Evolutionary conservation across 192 early-diverging fungal genomes (phyloP), one percentile per base, ranked within the genome.

Genomic region (Chytriomyces sp.): DNA sequence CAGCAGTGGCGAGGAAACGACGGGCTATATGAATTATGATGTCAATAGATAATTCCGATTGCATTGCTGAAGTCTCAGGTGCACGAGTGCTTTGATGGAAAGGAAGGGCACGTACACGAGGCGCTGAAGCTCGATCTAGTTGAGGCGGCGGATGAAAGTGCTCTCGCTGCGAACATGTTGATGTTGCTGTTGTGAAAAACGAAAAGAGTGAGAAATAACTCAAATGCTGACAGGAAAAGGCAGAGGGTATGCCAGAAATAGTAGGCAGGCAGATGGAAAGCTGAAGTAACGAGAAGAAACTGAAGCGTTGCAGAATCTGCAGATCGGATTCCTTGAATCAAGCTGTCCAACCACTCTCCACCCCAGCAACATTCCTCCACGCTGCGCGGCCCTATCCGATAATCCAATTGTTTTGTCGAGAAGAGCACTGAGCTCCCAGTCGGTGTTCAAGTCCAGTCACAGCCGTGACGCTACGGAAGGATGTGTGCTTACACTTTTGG

Each of bases 1-100:
- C 80, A 64, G 80, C 65, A 35, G 82, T 80, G 46, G 82, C 82
- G 24, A 80, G 72, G 59, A 61, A 35, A 57, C 77, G 77, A 48
- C 46, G 67, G 46, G 67, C 67, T 69, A 69, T 13, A 69, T 11
- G 46, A 69, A 18, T 57, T 57, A 13, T n/a, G 20, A 57, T 20
- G 53, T 57, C 53, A 57, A 20, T 13, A 57, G 53, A 20, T 57
- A n/a, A 20, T 57, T n/a, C 53, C 35, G 35, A 0, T 35, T 2
- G 64, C 35, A n/a, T 24, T n/a, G 46, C 16, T n/a, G 20, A 57
- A 20, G 53, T 5, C 53, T 57, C 16, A 57, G 35, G 35, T 35
- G 35, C 35, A 35, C 3, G 35, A 35, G 35, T 35, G 35, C 35
- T 35, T 35, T 35, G 35, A 35, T 35, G 26, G 53, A 75, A 64